Evolutionary conservation across 176 grass and related monocot genomes (phyloP).

Genomic region (sorghum (Sorghum bicolor)): Sorghum_bicolor_NCBIv3 NC_012878.2:48079001-48079500

Average conservation of each 20-base stretch:
- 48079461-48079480: constrained; percentile 73
- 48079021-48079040: not conserved
- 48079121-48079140: not conserved
- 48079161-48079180: not conserved
- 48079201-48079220: not conserved
- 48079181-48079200: not conserved
- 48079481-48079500: constrained; percentile 63
- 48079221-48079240: not conserved
- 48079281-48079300: not conserved
- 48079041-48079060: not conserved
- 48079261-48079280: not conserved
- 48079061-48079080: not conserved
- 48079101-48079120: not conserved
- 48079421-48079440: constrained; percentile 79
- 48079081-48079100: not conserved
- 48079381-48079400: not conserved
- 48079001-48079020: not conserved
- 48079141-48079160: not conserved
- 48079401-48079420: constrained; percentile 87
- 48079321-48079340: not conserved
- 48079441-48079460: constrained; percentile 59
- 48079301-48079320: not conserved
- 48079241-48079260: not conserved
- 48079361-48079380: constrained; percentile 2
- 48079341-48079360: not conserved